Base-by-base conservation (phyloP, 129 eudicot species). In the Glebionis coronaria region DNA sequence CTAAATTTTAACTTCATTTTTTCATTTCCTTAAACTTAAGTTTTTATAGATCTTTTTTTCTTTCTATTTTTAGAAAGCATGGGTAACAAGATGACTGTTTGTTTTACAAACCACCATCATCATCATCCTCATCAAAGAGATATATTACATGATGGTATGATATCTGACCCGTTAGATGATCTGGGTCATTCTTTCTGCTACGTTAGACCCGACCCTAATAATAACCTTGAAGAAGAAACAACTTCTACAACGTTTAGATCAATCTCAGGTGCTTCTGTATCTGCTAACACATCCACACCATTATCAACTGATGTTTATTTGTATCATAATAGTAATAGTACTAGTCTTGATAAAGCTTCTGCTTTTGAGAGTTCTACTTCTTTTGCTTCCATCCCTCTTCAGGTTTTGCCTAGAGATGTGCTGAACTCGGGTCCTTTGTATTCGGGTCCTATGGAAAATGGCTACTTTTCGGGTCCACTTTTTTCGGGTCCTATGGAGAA, bases 161-260 rank as follows among this genome's bases (percentile, higher is more conserved):
- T 87, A 40, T 84, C 88, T 29, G 89, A 87, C 79, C 92, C 86
- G 5, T 10, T 80, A 19, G 95, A 91, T n/a, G 97, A 91, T 59
- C 78, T 91, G 54, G 97, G 97, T 64, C 97, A 88, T 81, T 88
- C 96, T 2, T 91, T 91, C 71, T 83, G 94, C 83, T 91, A 91
- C 63, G 85, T 88, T 7, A 70, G 92, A 16, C 97, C 97, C 61
- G 90, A 79, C 44, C 84, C 71, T 67, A 58, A 64, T 60, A 58
- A 64, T 60, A 70, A 76, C 2, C 78, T 86, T 4, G 97, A 87
- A 12, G 88, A 83, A 52, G 45, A n/a, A n/a, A n/a, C n/a, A n/a
- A n/a, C n/a, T n/a, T n/a, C 88, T 13, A 85, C 96, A 3, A 78
- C 84, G 38, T 91, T 91, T 72, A 82, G 83, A 65, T 79, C 95